Conservation (phyloP, 306 rosid genomes). For the Benincasa hispida region DNA sequence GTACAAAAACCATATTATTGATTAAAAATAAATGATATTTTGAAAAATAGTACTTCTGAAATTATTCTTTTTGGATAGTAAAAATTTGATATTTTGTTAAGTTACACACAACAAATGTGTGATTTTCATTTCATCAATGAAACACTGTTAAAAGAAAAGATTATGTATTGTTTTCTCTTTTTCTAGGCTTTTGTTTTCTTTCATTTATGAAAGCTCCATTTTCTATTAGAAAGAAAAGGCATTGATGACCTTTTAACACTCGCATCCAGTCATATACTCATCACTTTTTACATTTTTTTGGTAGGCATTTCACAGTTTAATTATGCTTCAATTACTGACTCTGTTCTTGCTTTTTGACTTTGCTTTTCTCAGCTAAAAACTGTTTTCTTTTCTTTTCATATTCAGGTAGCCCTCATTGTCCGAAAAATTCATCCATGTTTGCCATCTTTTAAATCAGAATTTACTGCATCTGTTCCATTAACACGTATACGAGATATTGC, state of each 20-base stretch:
- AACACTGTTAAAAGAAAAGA: no score
- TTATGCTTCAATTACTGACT: not conserved
- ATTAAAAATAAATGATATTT: no score
- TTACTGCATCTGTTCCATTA: constrained; percentile 93
- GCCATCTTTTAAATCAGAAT: constrained; percentile 97
- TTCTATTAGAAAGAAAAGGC: not conserved
- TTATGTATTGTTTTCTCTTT: no score
- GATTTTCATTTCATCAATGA: no score
- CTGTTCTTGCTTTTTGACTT: not conserved
- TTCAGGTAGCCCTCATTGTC: constrained; percentile 69
- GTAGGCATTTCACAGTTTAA: not conserved
- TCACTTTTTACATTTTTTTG: not conserved
- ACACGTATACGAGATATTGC: constrained; percentile 98
- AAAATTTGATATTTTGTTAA: no score
- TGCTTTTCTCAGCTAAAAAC: constrained; percentile 9
- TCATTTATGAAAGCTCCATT: not conserved
- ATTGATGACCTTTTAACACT: not conserved
- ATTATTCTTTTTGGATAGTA: no score
- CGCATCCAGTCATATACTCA: not conserved
- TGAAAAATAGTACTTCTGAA: no score
- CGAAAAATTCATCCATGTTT: constrained; percentile 91
- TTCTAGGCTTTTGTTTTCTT: not conserved
- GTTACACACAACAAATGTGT: no score
- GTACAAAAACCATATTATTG: no score
- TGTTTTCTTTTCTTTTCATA: constrained; percentile 10